These are phyloP conservation scores for Corrigiola litoralis DNA, from an alignment of 179 eudicot species.

Conservation along the genomic window DNA sequence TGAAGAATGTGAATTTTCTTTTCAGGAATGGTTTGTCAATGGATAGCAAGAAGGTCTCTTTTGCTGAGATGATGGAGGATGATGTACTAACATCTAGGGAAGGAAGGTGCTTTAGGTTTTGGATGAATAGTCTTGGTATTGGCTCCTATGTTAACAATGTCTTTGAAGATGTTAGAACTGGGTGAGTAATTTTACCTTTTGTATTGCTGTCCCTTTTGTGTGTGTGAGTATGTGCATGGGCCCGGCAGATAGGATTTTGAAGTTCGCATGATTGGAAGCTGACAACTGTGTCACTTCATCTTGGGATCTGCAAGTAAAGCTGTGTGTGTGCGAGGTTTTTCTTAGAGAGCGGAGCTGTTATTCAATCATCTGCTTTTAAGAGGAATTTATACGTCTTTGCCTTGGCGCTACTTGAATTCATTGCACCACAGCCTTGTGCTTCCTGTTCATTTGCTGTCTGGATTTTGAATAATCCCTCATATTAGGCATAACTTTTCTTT, in stretches of 20 bases:
- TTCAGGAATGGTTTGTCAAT: slow-evolving; percentile 77
- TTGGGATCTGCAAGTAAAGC: background rate
- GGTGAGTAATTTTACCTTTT: slow-evolving; percentile 36
- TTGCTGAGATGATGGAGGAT: slow-evolving; percentile 87
- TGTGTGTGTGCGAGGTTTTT: no score
- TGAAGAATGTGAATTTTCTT: slow-evolving; percentile 2
- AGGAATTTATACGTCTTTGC: no score
- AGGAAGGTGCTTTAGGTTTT: slow-evolving; percentile 74
- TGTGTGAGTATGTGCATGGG: background rate
- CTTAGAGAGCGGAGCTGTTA: no score
- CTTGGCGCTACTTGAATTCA: no score
- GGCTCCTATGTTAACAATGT: slow-evolving; percentile 62
- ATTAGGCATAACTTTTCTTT: background rate
- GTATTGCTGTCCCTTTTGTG: background rate
- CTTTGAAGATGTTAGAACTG: slow-evolving; percentile 83
- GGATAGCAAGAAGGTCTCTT: slow-evolving; percentile 57
- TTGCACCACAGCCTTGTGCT: no score
- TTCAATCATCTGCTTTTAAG: background rate
- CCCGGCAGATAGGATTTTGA: no score
- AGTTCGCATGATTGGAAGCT: no score
- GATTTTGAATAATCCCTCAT: background rate
- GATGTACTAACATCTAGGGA: slow-evolving; percentile 78
- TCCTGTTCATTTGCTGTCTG: background rate
- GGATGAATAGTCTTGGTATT: slow-evolving; percentile 85
- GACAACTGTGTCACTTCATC: background rate